Evolutionary conservation across 305 asterid genomes (phyloP).

Genomic region (Rubia occidens): DNA sequence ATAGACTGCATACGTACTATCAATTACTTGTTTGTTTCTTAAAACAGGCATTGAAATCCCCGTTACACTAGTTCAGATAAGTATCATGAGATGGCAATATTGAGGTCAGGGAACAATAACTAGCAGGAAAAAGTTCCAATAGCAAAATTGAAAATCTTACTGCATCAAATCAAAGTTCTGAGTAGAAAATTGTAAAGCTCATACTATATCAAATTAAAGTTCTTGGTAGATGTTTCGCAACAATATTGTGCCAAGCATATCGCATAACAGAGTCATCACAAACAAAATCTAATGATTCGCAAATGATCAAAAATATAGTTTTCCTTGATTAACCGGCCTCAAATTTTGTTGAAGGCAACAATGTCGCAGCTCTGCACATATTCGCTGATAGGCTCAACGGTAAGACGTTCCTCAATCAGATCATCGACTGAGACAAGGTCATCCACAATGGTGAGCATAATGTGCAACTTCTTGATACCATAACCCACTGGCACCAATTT

Average conservation of each 20-base stretch:
- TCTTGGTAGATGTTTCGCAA: not conserved
- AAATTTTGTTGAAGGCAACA: conserved; percentile 94
- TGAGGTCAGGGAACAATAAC: too few relatives aligned
- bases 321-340: conserved; percentile 17
- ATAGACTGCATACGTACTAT: too few relatives aligned
- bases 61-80: too few relatives aligned
- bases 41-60: too few relatives aligned
- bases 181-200: too few relatives aligned
- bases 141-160: not conserved
- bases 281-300: not conserved
- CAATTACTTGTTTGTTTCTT: too few relatives aligned
- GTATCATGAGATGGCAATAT: too few relatives aligned
- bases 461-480: conserved; percentile 87
- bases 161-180: not conserved
- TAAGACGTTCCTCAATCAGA: conserved; percentile 75
- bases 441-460: conserved; percentile 79
- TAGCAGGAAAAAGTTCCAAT: too few relatives aligned
- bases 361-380: conserved; percentile 90
- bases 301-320: conserved; percentile 33
- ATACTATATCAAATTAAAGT: not conserved
- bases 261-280: not conserved
- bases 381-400: conserved; percentile 71
- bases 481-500: conserved; percentile 78
- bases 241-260: not conserved
- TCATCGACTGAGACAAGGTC: conserved; percentile 83